Evolutionary conservation across 2,329 filamentous ascomycete species (phyloP).

Genomic region (Pseudopyricularia cyperi): DNA sequence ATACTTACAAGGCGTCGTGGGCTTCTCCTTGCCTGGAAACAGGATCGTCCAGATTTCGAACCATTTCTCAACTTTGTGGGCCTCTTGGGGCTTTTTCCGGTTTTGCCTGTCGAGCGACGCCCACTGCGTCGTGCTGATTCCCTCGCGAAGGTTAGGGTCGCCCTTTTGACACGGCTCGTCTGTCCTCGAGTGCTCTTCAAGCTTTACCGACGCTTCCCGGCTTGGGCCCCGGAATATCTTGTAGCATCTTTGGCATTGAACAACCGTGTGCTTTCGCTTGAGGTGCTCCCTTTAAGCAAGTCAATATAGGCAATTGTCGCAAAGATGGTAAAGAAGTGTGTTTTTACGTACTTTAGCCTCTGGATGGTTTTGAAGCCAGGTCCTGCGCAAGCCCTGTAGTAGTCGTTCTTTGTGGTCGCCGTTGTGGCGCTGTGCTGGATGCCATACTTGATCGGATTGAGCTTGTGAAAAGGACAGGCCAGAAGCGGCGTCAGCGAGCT

Average conservation of each 20-base stretch:
- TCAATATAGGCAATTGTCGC: background rate
- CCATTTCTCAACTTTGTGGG: conserved; percentile 15
- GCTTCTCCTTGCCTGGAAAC: conserved; percentile 9
- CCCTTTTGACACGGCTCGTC: conserved; percentile 9
- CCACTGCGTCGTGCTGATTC: conserved; percentile 13
- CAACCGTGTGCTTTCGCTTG: conserved; percentile 13
- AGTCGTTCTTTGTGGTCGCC: conserved; percentile 8
- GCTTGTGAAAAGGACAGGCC: conserved; percentile 15
- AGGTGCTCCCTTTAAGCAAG: conserved; percentile 11
- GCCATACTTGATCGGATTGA: conserved; percentile 12
- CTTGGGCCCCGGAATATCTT: conserved; percentile 9
- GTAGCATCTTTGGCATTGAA: conserved; percentile 15
- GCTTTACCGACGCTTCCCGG: conserved; percentile 6
- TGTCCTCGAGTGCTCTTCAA: conserved; percentile 10
- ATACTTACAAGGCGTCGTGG: conserved; percentile 12
- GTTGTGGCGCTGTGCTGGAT: conserved; percentile 9
- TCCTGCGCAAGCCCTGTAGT: conserved; percentile 13
- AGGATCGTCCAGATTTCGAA: conserved; percentile 15
- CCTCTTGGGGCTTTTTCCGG: conserved; percentile 14
- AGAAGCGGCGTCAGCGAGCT: conserved; percentile 5
- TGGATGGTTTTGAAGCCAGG: conserved; percentile 15
- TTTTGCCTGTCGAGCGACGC: conserved; percentile 12
- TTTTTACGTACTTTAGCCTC: conserved; percentile 12
- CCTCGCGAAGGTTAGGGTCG: conserved; percentile 11
- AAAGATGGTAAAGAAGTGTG: background rate